Evolutionary conservation across 1,139 yeast genomes (phyloP).

Genomic region (Lodderomyces parapsilosis): DNA sequence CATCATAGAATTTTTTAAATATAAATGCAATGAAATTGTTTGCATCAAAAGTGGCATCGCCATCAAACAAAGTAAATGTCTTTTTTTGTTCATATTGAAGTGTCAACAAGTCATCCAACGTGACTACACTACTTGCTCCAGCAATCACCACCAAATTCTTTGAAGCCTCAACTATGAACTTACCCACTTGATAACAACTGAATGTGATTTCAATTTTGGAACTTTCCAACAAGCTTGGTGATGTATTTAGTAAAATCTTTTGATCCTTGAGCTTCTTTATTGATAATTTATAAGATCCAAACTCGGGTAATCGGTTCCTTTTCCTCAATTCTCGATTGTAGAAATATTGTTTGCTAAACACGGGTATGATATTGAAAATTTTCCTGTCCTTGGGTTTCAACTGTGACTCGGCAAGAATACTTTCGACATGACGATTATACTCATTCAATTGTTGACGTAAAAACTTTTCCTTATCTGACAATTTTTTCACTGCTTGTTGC

Average conservation of each 20-base stretch:
- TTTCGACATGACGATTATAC: constrained; percentile 69
- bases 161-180: constrained; percentile 67
- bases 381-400: constrained; percentile 51
- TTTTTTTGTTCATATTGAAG: constrained; percentile 62
- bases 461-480: constrained; percentile 61
- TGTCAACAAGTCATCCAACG: constrained; percentile 67
- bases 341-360: constrained; percentile 77
- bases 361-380: constrained; percentile 53
- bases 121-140: constrained; percentile 53
- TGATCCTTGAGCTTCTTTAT: constrained; percentile 75
- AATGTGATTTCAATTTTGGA: constrained; percentile 75
- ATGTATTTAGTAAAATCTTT: constrained; percentile 57
- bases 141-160: constrained; percentile 42
- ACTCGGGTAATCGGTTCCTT: constrained; percentile 67
- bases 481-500: constrained; percentile 55
- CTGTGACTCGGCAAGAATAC: constrained; percentile 62
- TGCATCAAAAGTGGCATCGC: constrained; percentile 65
- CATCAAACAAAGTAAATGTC: constrained; percentile 57
- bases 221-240: constrained; percentile 41
- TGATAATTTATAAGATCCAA: constrained; percentile 82
- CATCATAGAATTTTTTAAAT: constrained; percentile 69
- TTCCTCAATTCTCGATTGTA: constrained; percentile 71
- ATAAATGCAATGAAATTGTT: constrained; percentile 64
- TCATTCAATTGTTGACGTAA: constrained; percentile 62
- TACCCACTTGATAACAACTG: constrained; percentile 72